These are phyloP conservation scores for Lasiosphaeriaceae sp. DNA, from an alignment of 495 filamentous ascomycete species.

Conservation along the genomic window DNA sequence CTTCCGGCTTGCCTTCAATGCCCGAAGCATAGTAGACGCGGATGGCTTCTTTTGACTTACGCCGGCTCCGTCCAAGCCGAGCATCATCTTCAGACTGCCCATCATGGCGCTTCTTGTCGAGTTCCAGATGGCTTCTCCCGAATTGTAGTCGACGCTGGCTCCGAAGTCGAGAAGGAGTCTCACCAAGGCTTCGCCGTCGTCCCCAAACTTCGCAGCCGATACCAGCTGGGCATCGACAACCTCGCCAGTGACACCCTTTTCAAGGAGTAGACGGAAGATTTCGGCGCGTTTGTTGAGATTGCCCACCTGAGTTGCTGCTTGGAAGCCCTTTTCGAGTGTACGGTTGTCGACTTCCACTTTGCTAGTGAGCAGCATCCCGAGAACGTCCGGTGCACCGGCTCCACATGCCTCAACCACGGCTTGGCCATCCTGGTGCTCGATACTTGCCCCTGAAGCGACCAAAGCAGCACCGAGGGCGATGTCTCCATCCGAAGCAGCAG, in stretches of 20 bases:
- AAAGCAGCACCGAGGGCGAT: slow-evolving; percentile 38
- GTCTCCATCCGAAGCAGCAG: slow-evolving; percentile 42
- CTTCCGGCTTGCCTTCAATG: slow-evolving; percentile 42
- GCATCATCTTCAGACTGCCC: slow-evolving; percentile 39
- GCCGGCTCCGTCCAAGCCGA: slow-evolving; percentile 33
- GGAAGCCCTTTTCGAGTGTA: slow-evolving; percentile 39
- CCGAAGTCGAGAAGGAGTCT: slow-evolving; percentile 39
- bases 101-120: slow-evolving; percentile 39
- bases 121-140: slow-evolving; percentile 46
- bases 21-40: slow-evolving; percentile 33
- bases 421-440: slow-evolving; percentile 43
- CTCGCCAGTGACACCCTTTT: slow-evolving; percentile 38
- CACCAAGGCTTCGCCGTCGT: slow-evolving; percentile 38
- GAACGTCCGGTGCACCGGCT: slow-evolving; percentile 33
- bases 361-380: slow-evolving; percentile 37
- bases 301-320: slow-evolving; percentile 39
- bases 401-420: slow-evolving; percentile 43
- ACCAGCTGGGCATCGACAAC: slow-evolving; percentile 42
- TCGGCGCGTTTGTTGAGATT: slow-evolving; percentile 36
- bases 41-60: slow-evolving; percentile 33
- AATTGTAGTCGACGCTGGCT: slow-evolving; percentile 40
- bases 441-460: slow-evolving; percentile 36
- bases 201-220: slow-evolving; percentile 40
- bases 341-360: slow-evolving; percentile 26
- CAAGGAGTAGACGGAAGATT: slow-evolving; percentile 39